Evolutionary conservation across 345 rosid genomes (phyloP).

Genomic region (Acer negundo): DNA sequence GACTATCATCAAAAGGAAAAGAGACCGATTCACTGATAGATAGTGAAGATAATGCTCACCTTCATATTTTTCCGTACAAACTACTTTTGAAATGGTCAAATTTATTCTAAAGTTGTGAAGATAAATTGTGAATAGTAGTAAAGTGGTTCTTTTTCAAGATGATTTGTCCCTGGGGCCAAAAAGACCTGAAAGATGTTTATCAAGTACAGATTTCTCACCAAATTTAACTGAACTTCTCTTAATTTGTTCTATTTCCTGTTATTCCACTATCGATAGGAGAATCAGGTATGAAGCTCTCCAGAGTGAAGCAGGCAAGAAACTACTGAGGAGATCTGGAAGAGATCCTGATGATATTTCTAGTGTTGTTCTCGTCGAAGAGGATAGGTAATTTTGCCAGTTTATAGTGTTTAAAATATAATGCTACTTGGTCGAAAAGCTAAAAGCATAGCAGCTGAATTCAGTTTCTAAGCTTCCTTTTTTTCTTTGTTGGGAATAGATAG

Average conservation of each 20-base stretch:
- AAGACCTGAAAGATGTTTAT: background rate
- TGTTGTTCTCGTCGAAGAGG: conserved; percentile 78
- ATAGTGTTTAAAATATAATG: background rate
- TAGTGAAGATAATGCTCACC: too few species aligned
- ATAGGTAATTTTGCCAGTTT: conserved; percentile 42
- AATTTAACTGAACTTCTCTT: background rate
- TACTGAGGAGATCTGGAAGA: conserved; percentile 82
- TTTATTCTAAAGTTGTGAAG: too few species aligned
- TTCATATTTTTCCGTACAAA: background rate
- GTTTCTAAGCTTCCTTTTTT: background rate
- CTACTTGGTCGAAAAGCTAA: background rate
- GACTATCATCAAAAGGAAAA: background rate
- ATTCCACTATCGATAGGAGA: conserved; percentile 38
- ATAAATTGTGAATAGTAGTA: background rate
- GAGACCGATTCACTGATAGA: background rate
- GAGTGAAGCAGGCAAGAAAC: conserved; percentile 78
- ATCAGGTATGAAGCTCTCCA: conserved; percentile 90
- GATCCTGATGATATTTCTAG: conserved; percentile 96
- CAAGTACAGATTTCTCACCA: background rate
- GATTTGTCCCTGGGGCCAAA: background rate
- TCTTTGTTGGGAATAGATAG: background rate
- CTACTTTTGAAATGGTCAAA: background rate
- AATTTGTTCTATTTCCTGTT: background rate
- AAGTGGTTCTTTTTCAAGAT: background rate
- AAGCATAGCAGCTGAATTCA: conserved; percentile 8